These are phyloP conservation scores for Pseudocercospora pini-densiflorae DNA, from an alignment of 2,329 filamentous ascomycete species.

Conservation along the genomic window DNA sequence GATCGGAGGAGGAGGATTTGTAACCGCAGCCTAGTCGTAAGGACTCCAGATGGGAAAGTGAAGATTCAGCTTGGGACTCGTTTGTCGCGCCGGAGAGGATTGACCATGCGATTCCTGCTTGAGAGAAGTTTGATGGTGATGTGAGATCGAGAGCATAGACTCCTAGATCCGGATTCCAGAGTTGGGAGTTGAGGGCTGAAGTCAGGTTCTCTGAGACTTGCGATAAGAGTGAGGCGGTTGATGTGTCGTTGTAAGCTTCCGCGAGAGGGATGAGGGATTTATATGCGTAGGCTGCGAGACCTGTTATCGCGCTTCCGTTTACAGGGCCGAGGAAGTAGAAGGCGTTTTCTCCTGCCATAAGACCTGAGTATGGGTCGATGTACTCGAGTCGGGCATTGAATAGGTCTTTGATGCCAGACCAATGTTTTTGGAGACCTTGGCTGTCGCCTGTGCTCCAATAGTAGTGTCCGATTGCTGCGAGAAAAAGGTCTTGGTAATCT, in stretches of 20 bases:
- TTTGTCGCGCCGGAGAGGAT: constrained; percentile 44
- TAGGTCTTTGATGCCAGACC: constrained; percentile 35
- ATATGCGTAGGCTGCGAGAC: constrained; percentile 36
- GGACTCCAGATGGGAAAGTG: constrained; percentile 38
- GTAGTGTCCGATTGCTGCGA: constrained; percentile 37
- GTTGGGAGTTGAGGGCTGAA: constrained; percentile 37
- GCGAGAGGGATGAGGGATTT: constrained; percentile 37
- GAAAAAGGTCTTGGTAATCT: constrained; percentile 41
- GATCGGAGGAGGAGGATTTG: constrained; percentile 37
- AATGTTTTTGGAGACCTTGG: constrained; percentile 27
- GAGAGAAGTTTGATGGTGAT: constrained; percentile 39
- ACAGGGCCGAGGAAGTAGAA: constrained; percentile 38
- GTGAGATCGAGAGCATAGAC: constrained; percentile 39
- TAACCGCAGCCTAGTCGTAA: constrained; percentile 45
- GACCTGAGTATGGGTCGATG: constrained; percentile 36
- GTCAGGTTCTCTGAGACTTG: constrained; percentile 30
- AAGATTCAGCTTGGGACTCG: constrained; percentile 34
- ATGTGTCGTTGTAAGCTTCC: constrained; percentile 37
- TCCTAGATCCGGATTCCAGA: constrained; percentile 42
- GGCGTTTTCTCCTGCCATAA: constrained; percentile 28
- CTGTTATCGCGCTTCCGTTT: constrained; percentile 38
- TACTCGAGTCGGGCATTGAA: constrained; percentile 30
- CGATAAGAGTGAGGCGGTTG: constrained; percentile 32
- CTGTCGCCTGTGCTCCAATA: constrained; percentile 34
- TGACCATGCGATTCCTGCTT: constrained; percentile 41